Evolutionary conservation across 495 filamentous ascomycete species (phyloP), one percentile per base, ranked within the genome.

Genomic region (Wilcoxina mikolae): DNA sequence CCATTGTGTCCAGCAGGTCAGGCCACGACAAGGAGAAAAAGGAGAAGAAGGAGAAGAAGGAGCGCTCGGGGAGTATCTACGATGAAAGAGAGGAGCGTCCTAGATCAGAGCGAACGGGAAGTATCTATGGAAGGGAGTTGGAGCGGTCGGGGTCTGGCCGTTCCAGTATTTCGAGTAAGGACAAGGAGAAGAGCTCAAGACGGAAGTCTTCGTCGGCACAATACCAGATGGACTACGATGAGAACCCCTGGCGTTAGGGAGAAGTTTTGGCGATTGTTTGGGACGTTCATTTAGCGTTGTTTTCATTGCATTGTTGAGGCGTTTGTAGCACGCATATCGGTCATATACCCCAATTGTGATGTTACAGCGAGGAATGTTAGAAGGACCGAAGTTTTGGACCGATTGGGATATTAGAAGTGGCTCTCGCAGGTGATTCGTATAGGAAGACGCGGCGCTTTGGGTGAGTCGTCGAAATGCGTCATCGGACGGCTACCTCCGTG

Each of bases 231-330:
- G 46, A 29, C 23, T 3, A 27, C 25, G 46, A 27, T 49, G 46
- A 49, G 22, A 49, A 49, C 20, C 46, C 46, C 23, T 49, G 46
- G 46, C 46, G 46, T 49, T 49, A 24, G 23, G 43, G 43, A 20
- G 23, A 46, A 24, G 43, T 7, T 35, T 7, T 15, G 15, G 31
- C 31, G 31, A 35, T 35, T 35, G 31, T 7, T 35, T 35, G 7
- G 7, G 31, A 7, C 7, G 31, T 35, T 35, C 31, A 35, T 35
- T 35, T 35, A 15, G 31, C 31, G 31, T 35, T 35, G 7, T 7
- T 35, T 35, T 35, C 15, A 15, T 7, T 35, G 31, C 15, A 35
- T 35, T n/a, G n/a, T n/a, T n/a, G n/a, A n/a, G n/a, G n/a, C n/a
- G n/a, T n/a, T n/a, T n/a, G n/a, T n/a, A n/a, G n/a, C n/a, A n/a